Evolutionary conservation across 352 stramenopile species (phyloP), one percentile per base, ranked within the genome.

Genomic region (Elongisporangium senticosum): DNA sequence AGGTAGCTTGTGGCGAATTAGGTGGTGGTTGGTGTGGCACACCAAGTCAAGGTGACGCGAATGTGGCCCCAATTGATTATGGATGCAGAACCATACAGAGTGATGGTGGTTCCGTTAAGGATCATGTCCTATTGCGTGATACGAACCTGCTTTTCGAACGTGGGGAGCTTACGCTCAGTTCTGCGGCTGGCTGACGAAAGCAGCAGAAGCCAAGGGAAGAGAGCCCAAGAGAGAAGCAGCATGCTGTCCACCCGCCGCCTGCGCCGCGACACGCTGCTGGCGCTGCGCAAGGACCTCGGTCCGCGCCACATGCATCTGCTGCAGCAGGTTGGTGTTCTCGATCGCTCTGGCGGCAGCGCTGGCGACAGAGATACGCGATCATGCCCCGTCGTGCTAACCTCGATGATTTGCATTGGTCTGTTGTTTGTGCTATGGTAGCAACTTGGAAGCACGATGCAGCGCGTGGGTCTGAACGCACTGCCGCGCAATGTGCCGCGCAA

Each of bases 221-320:
- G 39, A 40, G 19, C 11, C 54, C 21, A 23, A 22, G 55, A 72
- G n/a, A 48, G 23, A 11, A 26, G 17, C 11, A 15, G 24, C 26
- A 56, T 33, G 60, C 65, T 59, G 59, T 90, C 84, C 58, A 86
- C 82, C 61, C 75, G 85, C 58, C 79, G 79, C 33, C 66, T 94
- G 59, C 79, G 77, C 54, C 77, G 74, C 47, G 77, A 92, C 59
- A 71, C 73, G 50, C 55, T 74, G 43, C 67, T 68, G 24, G 66
- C 75, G 56, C 58, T 90, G 64, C 75, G 74, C 58, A 80, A 89
- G 49, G 74, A 82, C 55, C 74, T 54, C 52, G 71, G 69, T 19
- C 58, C 74, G 39, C 80, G 79, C n/a, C 79, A 79, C 56, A 67
- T 92, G 58, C 82, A 94, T 26, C 65, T 85, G 28, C 55, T 94